A percentile compares a stretch with the other conserved stretches of the same genome.
Evolutionary conservation across 2,329 filamentous ascomycete species (phyloP).

Genomic region (Xylariales sp.): DNA sequence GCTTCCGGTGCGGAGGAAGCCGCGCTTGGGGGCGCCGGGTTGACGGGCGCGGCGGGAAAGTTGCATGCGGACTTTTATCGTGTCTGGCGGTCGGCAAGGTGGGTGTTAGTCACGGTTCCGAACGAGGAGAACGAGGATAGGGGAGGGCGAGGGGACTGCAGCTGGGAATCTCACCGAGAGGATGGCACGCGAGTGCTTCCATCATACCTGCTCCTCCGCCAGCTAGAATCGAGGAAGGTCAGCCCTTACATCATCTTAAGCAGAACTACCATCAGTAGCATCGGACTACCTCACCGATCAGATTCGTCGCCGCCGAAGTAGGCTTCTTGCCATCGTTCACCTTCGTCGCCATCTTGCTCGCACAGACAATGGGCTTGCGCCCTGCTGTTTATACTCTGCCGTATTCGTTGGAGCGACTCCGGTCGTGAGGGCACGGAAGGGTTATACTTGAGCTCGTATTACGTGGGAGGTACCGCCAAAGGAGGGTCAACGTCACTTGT

Average conservation of each 20-base stretch:
- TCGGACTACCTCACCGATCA: constrained; percentile 64
- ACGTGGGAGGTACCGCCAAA: too few species aligned
- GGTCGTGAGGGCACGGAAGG: too few species aligned
- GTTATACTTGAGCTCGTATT: too few species aligned
- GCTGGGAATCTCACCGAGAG: constrained; percentile 62
- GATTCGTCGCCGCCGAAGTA: constrained; percentile 80
- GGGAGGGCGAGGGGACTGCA: too few species aligned
- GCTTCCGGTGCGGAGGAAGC: constrained; percentile 79
- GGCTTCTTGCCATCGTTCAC: constrained; percentile 62
- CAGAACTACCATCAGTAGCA: constrained; percentile 3
- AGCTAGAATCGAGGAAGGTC: constrained; percentile 46
- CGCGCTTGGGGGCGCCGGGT: constrained; percentile 79
- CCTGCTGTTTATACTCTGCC: constrained; percentile 19
- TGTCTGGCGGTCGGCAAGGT: constrained; percentile 51
- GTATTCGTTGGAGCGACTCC: too few species aligned
- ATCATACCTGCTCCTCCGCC: constrained; percentile 98
- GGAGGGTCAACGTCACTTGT: too few species aligned
- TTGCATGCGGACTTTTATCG: constrained; percentile 99
- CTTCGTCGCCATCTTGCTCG: constrained; percentile 36
- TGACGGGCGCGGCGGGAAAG: constrained; percentile 79
- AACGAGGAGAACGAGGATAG: too few species aligned
- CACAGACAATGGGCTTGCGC: constrained; percentile 16
- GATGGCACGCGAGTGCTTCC: constrained; percentile 95
- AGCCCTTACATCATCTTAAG: constrained; percentile 12
- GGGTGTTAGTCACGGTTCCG: constrained; percentile 6